Evolutionary conservation across 768 basidiomycete species (phyloP), one percentile per base, ranked within the genome.

Genomic region (Lentinula edodes): DNA sequence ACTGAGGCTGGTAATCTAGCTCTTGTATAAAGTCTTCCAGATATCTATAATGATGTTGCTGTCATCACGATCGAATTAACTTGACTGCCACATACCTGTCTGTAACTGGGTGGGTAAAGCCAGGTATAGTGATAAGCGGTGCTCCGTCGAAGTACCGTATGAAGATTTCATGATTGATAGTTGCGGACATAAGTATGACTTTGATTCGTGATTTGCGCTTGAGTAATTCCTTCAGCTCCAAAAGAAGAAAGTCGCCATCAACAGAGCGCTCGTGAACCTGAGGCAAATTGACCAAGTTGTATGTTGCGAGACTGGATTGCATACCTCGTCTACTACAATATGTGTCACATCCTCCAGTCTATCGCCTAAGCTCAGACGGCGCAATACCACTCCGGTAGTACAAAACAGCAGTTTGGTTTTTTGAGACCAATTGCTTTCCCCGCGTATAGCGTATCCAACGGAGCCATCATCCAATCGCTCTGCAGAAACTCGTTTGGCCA

Each of bases 201-300:
- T 91, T 95, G 66, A 97, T 80, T 1, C 71, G 81, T 20, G 77
- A 73, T 67, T 93, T 87, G 18, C 70, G 78, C 63, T 76, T 75
- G 50, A 96, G 72, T 13, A 97, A 74, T 66, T 93, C 89, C 62
- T 87, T 86, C 28, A 97, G 76, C 69, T 95, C 88, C 5, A 96
- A 81, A 1, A 98, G 79, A 48, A 98, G 76, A 66, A 98, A 88
- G 71, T 98, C 95, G 20, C 91, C 87, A 67, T 96, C 95, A 6
- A 96, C 85, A 10, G 91, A 92, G 28, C 95, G 85, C 73, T 98
- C 95, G 68, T 98, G 95, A 8, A 93, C 90, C 90, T 94, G 35
- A 58, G 58, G 5, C n/a, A 6, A 39, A 8, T 18, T 16, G 38
- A 28, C 18, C 2, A 20, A 2, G 12, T 53, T 28, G 42, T 32